phyloP scores from a whole-genome alignment of 306 rosid genomes.

The Morella rubra region DNA sequence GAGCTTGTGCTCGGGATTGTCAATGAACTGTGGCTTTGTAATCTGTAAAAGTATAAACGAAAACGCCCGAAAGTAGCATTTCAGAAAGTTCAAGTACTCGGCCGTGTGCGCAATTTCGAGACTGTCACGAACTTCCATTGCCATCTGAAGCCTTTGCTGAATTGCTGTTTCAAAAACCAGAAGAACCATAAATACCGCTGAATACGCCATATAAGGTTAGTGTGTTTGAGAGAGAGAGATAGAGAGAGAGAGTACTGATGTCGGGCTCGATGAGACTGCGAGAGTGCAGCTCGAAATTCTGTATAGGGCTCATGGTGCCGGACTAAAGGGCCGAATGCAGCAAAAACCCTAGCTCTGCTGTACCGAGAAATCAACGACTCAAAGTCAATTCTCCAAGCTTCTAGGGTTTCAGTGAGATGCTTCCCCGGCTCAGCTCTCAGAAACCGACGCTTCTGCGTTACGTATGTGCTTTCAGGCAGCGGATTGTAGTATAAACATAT shows the following conservation, averaged over 20 bases:
- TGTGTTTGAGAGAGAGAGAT: background rate
- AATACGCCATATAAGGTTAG: background rate
- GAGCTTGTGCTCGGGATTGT: conserved; percentile 84
- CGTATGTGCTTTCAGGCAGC: too few relatives aligned
- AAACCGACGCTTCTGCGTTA: background rate
- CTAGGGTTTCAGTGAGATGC: conserved; percentile 38
- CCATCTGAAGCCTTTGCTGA: conserved; percentile 85
- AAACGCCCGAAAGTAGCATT: conserved; percentile 85
- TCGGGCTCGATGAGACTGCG: conserved; percentile 75
- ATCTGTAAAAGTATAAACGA: conserved; percentile 65
- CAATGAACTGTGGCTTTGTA: conserved; percentile 83
- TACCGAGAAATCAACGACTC: background rate
- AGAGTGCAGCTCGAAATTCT: conserved; percentile 91
- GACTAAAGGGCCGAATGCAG: conserved; percentile 9
- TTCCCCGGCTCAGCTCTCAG: conserved; percentile 1
- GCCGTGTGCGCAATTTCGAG: conserved; percentile 98
- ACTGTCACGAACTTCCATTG: conserved; percentile 96
- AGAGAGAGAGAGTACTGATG: conserved; percentile 49
- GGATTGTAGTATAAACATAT: too few relatives aligned
- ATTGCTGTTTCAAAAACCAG: conserved; percentile 46
- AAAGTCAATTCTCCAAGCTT: conserved; percentile 13
- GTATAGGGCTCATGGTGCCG: conserved; percentile 82
- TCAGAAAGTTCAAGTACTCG: conserved; percentile 90
- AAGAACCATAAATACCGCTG: conserved; percentile 1
- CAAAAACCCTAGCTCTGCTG: conserved; percentile 46